Evolutionary conservation across 768 basidiomycete species (phyloP).

Genomic region (Suillus paluster): DNA sequence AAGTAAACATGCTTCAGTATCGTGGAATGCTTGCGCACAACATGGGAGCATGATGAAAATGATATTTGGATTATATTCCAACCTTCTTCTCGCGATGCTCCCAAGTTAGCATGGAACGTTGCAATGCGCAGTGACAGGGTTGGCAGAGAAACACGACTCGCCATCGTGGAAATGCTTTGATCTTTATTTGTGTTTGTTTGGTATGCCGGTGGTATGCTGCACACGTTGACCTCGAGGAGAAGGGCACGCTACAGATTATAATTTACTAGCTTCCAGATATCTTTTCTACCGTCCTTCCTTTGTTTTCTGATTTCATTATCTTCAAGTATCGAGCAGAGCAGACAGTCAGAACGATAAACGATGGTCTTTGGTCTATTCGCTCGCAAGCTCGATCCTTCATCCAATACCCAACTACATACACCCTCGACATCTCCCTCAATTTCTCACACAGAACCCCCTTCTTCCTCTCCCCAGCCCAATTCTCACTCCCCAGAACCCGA

Average conservation of each 20-base stretch:
- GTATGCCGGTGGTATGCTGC: not conserved
- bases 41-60: too few species aligned
- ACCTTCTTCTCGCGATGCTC: too few species aligned
- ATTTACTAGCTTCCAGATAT: not conserved
- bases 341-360: not conserved
- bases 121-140: too few species aligned
- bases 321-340: not conserved
- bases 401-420: constrained; percentile 50
- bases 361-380: constrained; percentile 50
- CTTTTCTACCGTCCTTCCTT: constrained; percentile 4
- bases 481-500: constrained; percentile 34
- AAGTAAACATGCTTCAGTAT: too few species aligned
- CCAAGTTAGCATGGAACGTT: too few species aligned
- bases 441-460: constrained; percentile 23
- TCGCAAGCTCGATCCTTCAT: constrained; percentile 41
- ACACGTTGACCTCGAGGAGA: constrained; percentile 1
- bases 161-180: too few species aligned
- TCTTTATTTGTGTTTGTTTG: not conserved
- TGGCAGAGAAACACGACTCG: too few species aligned
- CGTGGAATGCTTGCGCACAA: too few species aligned
- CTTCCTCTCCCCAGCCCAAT: constrained; percentile 42
- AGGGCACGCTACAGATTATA: not conserved
- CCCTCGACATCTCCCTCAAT: constrained; percentile 51
- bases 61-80: too few species aligned
- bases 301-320: not conserved